Base-by-base conservation (phyloP, 495 filamentous ascomycete genomes). In the Daldinia childiae region DNA sequence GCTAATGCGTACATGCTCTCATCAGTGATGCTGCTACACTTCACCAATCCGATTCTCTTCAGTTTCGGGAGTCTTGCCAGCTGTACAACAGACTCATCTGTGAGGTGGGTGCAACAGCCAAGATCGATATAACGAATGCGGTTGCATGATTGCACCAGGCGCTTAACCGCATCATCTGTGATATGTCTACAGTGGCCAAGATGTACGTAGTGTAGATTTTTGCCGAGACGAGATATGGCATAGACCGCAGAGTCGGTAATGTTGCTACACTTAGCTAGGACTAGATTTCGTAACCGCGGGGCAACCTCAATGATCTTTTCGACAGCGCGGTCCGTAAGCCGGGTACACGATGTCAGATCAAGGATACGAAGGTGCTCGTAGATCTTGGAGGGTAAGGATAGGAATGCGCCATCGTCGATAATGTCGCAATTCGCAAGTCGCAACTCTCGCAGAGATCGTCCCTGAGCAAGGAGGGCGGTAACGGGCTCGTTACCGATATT, bases 41-140 rank as follows among this genome's bases (percentile, higher is more conserved):
- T 99, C 17, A 99, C 96, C 56, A 99, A 80, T 0, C 96, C 96
- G 51, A 99, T 97, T 30, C 96, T 85, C 78, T 95, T 91, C 26
- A 99, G 82, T 79, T 98, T 99, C 9, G 96, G 96, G 27, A 99
- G 84, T 9, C 84, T 88, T 2, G 96, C 94, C 26, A 99, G 84
- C 68, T 91, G 90, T 59, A 86, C 89, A n/a, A 99, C 90, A 52
- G 93, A 97, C 2, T 80, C 80, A 73, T 99, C 95, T 0, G 96
- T 98, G 57, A 99, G 84, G 66, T 90, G 89, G n/a, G 85, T 86
- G 79, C 96, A 99, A 82, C 96, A 98, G 11, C 96, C 96, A 55
- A 99, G 80, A 76, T 99, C 96, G 62, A 99, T 98, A 74, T 99
- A 99, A 56, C 96, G 86, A 69, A 99, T 98, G 34, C 96, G 88